A percentile compares a stretch with the other conserved stretches of the same genome.
phyloP scores from a whole-genome alignment of 352 stramenopile genomes.

The Globisporangium iwayamae region DNA sequence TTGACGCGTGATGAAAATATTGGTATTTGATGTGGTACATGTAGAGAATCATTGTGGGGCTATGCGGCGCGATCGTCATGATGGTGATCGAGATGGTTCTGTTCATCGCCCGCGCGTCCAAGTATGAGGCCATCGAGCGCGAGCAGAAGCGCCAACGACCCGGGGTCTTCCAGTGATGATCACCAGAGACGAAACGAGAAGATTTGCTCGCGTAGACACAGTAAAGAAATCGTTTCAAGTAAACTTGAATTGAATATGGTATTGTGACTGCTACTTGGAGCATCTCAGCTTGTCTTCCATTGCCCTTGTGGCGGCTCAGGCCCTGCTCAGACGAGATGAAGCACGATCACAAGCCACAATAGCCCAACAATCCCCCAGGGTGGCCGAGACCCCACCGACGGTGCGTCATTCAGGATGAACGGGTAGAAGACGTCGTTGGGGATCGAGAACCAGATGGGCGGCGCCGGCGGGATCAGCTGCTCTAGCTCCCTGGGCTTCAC shows the following conservation, averaged over 20 bases:
- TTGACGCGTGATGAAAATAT: neutral
- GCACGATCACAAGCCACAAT: neutral
- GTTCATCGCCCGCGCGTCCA: conserved; percentile 73
- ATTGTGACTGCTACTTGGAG: too few relatives aligned
- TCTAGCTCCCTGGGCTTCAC: conserved; percentile 21
- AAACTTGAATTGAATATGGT: neutral
- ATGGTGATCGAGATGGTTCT: conserved; percentile 88
- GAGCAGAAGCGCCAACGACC: conserved; percentile 32
- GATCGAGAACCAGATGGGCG: conserved; percentile 52
- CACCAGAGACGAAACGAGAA: neutral
- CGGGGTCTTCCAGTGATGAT: conserved; percentile 25
- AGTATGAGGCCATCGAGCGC: conserved; percentile 59
- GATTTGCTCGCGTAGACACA: neutral
- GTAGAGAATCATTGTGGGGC: conserved; percentile 59
- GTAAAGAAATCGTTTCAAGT: neutral
- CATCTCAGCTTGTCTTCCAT: too few relatives aligned
- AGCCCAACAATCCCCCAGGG: neutral
- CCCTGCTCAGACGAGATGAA: conserved; percentile 1
- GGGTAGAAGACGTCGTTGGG: conserved; percentile 51
- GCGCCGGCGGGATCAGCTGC: conserved; percentile 31
- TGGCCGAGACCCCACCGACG: neutral
- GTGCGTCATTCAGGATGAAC: conserved; percentile 28
- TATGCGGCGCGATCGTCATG: conserved; percentile 76
- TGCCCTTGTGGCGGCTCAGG: too few relatives aligned
- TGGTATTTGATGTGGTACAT: neutral